A percentile compares a stretch with the other conserved stretches of the same genome.
Evolutionary conservation across 2,329 filamentous ascomycete genomes (phyloP).

Genomic region (Ceratocystis eucalypticola): DNA sequence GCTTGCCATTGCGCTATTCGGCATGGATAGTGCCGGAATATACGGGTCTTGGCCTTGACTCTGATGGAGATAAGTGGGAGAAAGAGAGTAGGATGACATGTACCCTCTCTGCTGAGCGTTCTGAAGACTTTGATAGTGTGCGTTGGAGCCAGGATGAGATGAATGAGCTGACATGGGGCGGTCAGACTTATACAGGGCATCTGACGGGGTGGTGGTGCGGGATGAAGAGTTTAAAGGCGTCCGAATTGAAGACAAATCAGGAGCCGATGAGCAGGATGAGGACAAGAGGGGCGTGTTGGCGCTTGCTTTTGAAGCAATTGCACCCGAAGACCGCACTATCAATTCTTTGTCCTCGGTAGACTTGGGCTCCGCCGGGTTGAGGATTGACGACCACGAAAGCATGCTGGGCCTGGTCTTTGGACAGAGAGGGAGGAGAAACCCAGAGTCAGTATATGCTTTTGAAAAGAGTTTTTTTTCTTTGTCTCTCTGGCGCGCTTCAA

Average conservation of each 20-base stretch:
- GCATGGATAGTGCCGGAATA: background rate
- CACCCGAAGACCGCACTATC: background rate
- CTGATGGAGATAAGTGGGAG: background rate
- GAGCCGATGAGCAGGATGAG: background rate
- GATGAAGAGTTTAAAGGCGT: background rate
- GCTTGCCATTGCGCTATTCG: background rate
- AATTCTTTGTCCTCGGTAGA: constrained; percentile 23
- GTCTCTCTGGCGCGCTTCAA: background rate
- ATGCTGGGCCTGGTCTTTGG: constrained; percentile 28
- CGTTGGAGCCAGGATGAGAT: background rate
- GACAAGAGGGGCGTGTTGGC: background rate
- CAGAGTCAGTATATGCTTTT: background rate
- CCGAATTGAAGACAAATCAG: background rate
- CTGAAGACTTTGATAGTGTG: background rate
- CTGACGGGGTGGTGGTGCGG: background rate
- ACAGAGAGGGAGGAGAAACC: background rate
- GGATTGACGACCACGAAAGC: constrained; percentile 51
- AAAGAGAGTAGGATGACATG: background rate
- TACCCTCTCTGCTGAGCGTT: background rate
- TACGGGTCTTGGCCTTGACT: background rate
- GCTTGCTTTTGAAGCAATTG: background rate
- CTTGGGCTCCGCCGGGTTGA: constrained; percentile 46
- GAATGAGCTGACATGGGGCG: background rate
- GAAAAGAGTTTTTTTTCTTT: background rate
- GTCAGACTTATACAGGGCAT: background rate